Base-by-base conservation (phyloP, 2,329 filamentous ascomycete genomes). In the Talaromyces funiculosus region DNA sequence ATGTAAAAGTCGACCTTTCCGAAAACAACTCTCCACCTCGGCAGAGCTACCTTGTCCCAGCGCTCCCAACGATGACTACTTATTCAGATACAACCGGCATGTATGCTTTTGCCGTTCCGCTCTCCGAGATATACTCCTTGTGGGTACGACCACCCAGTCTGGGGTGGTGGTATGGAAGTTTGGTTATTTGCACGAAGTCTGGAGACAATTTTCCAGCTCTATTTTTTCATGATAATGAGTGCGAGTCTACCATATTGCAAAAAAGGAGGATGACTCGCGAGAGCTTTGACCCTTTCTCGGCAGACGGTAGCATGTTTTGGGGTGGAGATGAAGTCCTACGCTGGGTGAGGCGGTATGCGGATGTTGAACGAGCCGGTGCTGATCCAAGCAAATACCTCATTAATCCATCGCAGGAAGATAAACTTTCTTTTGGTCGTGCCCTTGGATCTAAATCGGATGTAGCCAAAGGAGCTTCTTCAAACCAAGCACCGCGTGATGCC, bases 191-290 rank as follows among this genome's bases (percentile, higher is more conserved):
- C 72, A 91, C 90, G 1, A 82, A 90, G 12, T 86, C 89, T 0
- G 95, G 95, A 3, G 92, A 97, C 72, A 94, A 90, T 72, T 96
- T 97, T 67, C 94, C 94, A 0, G 92, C 94, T 0, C 79, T 99
- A 1, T 99, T 99, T 78, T 99, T 99, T 77, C 94, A 99, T 73
- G 94, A 99, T 70, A 92, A 87, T 64, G 94, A 99, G 78, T 99
- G 94, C 70, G 90, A 96, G 75, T 95, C 90, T 57, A 99, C 94
- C 0, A 96, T 97, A 22, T 77, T 95, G 60, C 93, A 97, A 75
- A 91, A 95, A 78, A 96, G 94, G 81, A 90, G 88, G 76, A 80
- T 90, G 57, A 86, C 91, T 0, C 84, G 84, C 63, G 91, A 97
- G 67, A 90, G 81, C 45, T 97, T 99, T 68, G 92, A 97, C 68